Evolutionary conservation across 805 yeast genomes (phyloP), one percentile per base, ranked within the genome.

Genomic region (Torulaspora franciscae): DNA sequence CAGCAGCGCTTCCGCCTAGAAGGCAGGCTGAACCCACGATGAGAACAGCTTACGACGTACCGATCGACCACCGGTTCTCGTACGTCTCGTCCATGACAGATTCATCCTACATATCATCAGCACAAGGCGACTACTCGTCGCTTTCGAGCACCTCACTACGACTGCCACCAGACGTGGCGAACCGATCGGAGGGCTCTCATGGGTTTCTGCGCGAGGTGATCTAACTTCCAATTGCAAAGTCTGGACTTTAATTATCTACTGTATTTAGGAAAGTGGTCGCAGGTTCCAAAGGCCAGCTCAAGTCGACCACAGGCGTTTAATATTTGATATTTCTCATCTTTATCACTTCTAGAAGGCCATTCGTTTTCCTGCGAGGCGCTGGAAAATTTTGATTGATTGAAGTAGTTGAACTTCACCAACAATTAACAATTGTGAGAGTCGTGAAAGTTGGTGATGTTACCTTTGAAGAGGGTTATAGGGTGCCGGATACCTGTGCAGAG

Each of bases 151-250:
- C 50, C 5, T 49, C 61, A 7, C 42, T 56, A 32, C 33, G 48
- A 9, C 35, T 45, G 14, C 40, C 27, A 7, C 36, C 43, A 14
- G 23, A 41, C 6, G 25, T 23, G 8, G 32, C 27, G 35, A 22
- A 40, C 25, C 40, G 11, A 6, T 40, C 47, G 13, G 33, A 34
- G 8, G 30, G 40, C 41, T 42, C 49, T 10, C 51, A 49, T 13
- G 62, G 61, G 6, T 57, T 52, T 25, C 42, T 58, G 7, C 50
- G 58, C 15, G 62, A 58, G 40, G 48, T 58, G 7, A 46, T 56
- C 24, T 48, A 39, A 43, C 28, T 26, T 23, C 8, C 8, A 11
- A 14, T 14, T 14, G 9, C 14, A 5, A 11, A 9, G 9, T 17
- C 22, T 33, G 26, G 26, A 30, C 32, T 24, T 30, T 30, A 27